Evolutionary conservation across 345 rosid species (phyloP), one percentile per base, ranked within the genome.

Genomic region (Garcia nutans): DNA sequence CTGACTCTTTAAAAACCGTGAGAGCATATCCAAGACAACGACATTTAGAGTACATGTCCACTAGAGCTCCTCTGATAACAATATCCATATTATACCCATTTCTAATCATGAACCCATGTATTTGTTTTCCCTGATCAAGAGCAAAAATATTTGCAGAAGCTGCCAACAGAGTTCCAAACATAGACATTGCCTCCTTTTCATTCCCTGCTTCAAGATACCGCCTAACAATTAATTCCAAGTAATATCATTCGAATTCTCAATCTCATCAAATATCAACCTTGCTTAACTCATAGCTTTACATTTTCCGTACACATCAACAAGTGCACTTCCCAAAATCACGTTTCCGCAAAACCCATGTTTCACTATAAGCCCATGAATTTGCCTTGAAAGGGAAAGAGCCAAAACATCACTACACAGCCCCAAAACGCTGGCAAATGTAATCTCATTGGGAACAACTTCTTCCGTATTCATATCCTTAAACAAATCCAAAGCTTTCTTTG

Each of bases 211-310:
- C 97, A 69, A 92, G 87, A 82, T 90, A 91, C 83, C 94, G 77
- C 75, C 98, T 82, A 33, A 92, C 83, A n/a, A 92, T 89, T 76
- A 92, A 78, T 94, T 91, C 97, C 98, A 94, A 3, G 97, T 87
- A 71, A 94, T 89, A 63, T 81, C 84, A 81, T 89, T 94, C 45
- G 91, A 89, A 70, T 63, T 75, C 65, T 70, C 78, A 78, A 94
- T 87, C 82, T 89, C 97, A 82, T 90, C 89, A 79, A 92, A 92
- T 84, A 91, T 82, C 72, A 79, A 86, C 82, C 93, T 86, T 6
- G 97, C 87, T 74, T 89, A 93, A 52, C 56, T 74, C 88, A 94
- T 88, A 66, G 79, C 86, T 64, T 71, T 7, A 44, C 97, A 92
- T 77, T 92, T 94, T 0, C 98, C 97, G 28, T 92, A 92, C 59